phyloP scores from a whole-genome alignment of 768 basidiomycete genomes.

The Neoboletus subvelutipes region DNA sequence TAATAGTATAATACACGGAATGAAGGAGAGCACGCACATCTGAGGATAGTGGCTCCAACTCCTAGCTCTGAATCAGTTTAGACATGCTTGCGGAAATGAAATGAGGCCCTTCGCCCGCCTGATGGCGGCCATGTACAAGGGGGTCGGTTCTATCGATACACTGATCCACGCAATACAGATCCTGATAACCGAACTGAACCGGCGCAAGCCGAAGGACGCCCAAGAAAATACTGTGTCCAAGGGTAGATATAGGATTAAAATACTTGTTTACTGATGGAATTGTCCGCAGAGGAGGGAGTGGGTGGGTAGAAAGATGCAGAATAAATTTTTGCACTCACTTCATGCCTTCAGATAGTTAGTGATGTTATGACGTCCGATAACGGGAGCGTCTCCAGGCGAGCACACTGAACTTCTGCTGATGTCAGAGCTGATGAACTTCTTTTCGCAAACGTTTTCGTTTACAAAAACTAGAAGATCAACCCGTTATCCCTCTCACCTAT shows the following conservation, averaged over 20 bases:
- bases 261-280: neutral
- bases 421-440: neutral
- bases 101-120: neutral
- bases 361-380: neutral
- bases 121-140: neutral
- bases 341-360: too few species aligned
- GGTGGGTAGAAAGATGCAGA: neutral
- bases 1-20: neutral
- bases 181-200: neutral
- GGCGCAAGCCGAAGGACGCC: neutral
- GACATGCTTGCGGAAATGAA: neutral
- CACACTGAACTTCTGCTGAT: neutral
- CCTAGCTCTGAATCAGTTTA: neutral
- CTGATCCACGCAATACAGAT: neutral
- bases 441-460: neutral
- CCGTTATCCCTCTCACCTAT: neutral
- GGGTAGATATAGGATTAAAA: too few species aligned
- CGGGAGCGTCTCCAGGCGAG: neutral
- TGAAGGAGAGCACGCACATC: neutral
- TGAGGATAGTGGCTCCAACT: neutral
- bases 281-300: neutral
- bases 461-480: neutral
- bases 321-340: neutral
- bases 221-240: too few species aligned
- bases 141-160: neutral